A percentile compares a stretch with the other conserved stretches of the same genome.
Conservation (phyloP, 2,329 filamentous ascomycete species). For the Phyllosticta citribraziliensis region DNA sequence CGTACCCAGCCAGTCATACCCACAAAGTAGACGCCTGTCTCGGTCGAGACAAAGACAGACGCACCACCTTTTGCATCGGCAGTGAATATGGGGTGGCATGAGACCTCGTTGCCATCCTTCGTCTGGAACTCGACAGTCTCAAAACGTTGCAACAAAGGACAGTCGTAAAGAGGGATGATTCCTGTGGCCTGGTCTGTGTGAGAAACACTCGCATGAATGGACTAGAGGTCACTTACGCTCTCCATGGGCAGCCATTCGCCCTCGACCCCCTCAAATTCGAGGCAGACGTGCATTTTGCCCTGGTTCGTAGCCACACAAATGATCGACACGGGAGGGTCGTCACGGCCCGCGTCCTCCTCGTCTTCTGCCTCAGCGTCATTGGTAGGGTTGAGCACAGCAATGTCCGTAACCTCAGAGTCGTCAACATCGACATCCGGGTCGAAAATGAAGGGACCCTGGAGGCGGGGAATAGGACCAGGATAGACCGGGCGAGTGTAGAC, state of each 20-base stretch:
- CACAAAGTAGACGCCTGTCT: slow-evolving; percentile 44
- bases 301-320: slow-evolving; percentile 48
- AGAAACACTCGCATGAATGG: neutral
- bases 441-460: slow-evolving; percentile 53
- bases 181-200: neutral
- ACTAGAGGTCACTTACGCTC: slow-evolving; percentile 16
- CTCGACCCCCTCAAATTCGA: slow-evolving; percentile 52
- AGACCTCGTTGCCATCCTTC: slow-evolving; percentile 14
- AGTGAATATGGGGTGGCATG: slow-evolving; percentile 46
- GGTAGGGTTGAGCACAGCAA: slow-evolving; percentile 43
- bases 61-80: slow-evolving; percentile 46
- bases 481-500: slow-evolving; percentile 46
- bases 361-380: slow-evolving; percentile 39
- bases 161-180: slow-evolving; percentile 17
- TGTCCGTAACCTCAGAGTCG: slow-evolving; percentile 50
- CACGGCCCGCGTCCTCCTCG: slow-evolving; percentile 30
- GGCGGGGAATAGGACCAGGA: slow-evolving; percentile 46
- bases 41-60: slow-evolving; percentile 48
- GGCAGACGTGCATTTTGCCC: slow-evolving; percentile 47
- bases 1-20: slow-evolving; percentile 48
- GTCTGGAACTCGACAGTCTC: slow-evolving; percentile 31
- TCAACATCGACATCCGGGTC: slow-evolving; percentile 40
- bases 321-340: slow-evolving; percentile 46
- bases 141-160: slow-evolving; percentile 22
- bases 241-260: slow-evolving; percentile 51